Conservation (phyloP, 768 basidiomycete species). For the Termitomyces sp. region DNA sequence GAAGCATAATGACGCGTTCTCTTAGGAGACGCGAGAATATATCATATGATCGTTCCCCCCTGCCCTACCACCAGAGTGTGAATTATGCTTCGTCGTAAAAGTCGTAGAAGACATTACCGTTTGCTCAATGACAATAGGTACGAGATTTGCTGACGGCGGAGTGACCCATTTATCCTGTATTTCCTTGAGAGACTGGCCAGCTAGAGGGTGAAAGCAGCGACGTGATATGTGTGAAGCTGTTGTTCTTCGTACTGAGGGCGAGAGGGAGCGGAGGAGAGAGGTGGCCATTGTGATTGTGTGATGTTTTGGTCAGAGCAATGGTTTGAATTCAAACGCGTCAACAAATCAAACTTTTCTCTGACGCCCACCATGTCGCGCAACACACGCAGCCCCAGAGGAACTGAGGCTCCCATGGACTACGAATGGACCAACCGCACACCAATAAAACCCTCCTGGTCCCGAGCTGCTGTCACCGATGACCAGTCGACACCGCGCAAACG, state of each 20-base stretch:
- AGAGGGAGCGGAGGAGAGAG: constrained; percentile 20
- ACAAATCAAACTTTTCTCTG: constrained; percentile 21
- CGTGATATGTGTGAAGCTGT: constrained; percentile 16
- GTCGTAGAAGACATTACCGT: constrained; percentile 47
- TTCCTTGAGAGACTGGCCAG: constrained; percentile 35
- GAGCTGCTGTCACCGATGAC: constrained; percentile 29
- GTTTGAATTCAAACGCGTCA: constrained; percentile 31
- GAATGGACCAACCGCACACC: constrained; percentile 72
- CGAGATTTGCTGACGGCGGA: constrained; percentile 58
- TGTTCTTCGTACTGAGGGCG: constrained; percentile 16
- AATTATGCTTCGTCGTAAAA: constrained; percentile 8
- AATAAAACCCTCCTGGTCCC: constrained; percentile 58
- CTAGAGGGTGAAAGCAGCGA: constrained; percentile 54
- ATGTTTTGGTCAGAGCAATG: constrained; percentile 9
- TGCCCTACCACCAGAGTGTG: constrained; percentile 44
- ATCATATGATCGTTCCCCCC: constrained; percentile 90
- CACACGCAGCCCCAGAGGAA: constrained; percentile 35
- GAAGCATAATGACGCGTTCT: constrained; percentile 94
- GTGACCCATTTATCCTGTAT: constrained; percentile 31
- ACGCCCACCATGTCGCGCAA: constrained; percentile 40
- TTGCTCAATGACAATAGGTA: constrained; percentile 93
- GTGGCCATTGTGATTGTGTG: constrained; percentile 25
- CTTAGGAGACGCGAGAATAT: constrained; percentile 92
- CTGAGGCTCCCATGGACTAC: constrained; percentile 87
- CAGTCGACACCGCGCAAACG: constrained; percentile 65